Evolutionary conservation across 1,284 basidiomycete species (phyloP), one percentile per base, ranked within the genome.

Genomic region (Meira nashicola): DNA sequence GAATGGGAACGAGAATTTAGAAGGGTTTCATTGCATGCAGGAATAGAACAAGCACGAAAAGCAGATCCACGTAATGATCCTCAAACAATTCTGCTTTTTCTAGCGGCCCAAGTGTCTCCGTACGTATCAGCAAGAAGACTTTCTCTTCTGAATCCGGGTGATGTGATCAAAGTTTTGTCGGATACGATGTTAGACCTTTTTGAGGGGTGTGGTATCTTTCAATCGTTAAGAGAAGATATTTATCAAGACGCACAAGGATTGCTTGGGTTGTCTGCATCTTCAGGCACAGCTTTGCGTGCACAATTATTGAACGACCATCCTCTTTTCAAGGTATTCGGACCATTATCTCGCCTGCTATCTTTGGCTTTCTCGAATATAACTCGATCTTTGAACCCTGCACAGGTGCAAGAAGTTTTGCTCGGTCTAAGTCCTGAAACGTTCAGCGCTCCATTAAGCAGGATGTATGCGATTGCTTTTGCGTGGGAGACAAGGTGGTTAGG

Each of bases 341-440:
- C 73, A 4, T 62, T 76, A 7, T 68, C 71, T n/a, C 67, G 72
- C 33, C 62, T 76, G 33, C 55, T 74, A 23, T 67, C 70, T 3
- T 46, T 57, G 10, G 66, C 68, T 4, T 58, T 74, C 4, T 66
- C 66, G 10, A 63, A 64, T 21, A 63, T 61, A 10, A 61, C 63
- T 9, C 59, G 52, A 0, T 51, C 60, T 17, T 54, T 64, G 0
- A 60, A 56, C 2, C 65, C 67, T 4, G 65, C 59, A 14, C 54
- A 65, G 39, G 57, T 70, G 7, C 62, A 59, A 3, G 39, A 60
- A 17, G n/a, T 70, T 40, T 53, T 70, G 11, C 43, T 70, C 15
- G 48, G 15, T 14, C 23, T 48, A 15, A 33, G 28, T 33, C 28
- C 28, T 33, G 21, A 12, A 38, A 2, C 14, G 5, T 15, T 15